Evolutionary conservation across 106 monocot species (phyloP).

Genomic region (Dendrobium chrysotoxum): DNA sequence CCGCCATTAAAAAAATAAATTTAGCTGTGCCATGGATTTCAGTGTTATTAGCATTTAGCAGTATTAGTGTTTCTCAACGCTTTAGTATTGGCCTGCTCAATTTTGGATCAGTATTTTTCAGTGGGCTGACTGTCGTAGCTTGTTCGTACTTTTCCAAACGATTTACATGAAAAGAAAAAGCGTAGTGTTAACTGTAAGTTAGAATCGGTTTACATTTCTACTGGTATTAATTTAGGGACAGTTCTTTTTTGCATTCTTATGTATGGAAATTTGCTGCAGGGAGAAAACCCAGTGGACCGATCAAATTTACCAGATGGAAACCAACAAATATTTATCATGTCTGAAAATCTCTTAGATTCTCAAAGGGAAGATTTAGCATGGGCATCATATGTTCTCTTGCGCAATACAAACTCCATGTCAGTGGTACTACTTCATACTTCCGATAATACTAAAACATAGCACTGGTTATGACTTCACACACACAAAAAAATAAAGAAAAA

Average conservation of each 20-base stretch:
- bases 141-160: neutral
- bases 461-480: too few species aligned
- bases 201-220: neutral
- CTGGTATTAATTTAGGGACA: neutral
- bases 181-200: neutral
- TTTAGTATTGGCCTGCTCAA: too few species aligned
- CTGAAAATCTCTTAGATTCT: slow-evolving; percentile 41
- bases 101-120: neutral
- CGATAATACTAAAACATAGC: neutral
- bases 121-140: neutral
- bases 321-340: slow-evolving; percentile 71
- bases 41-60: too few species aligned
- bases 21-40: too few species aligned
- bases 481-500: neutral
- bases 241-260: neutral
- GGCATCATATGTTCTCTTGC: slow-evolving; percentile 79
- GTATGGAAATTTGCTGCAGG: slow-evolving; percentile 29
- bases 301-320: slow-evolving; percentile 67
- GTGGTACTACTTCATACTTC: slow-evolving; percentile 54
- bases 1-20: too few species aligned
- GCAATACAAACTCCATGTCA: slow-evolving; percentile 88
- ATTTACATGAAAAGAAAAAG: neutral
- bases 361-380: slow-evolving; percentile 79
- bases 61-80: too few species aligned
- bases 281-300: slow-evolving; percentile 49